phyloP scores from a whole-genome alignment of 2,329 filamentous ascomycete genomes.

The Monosporascus sp. region DNA sequence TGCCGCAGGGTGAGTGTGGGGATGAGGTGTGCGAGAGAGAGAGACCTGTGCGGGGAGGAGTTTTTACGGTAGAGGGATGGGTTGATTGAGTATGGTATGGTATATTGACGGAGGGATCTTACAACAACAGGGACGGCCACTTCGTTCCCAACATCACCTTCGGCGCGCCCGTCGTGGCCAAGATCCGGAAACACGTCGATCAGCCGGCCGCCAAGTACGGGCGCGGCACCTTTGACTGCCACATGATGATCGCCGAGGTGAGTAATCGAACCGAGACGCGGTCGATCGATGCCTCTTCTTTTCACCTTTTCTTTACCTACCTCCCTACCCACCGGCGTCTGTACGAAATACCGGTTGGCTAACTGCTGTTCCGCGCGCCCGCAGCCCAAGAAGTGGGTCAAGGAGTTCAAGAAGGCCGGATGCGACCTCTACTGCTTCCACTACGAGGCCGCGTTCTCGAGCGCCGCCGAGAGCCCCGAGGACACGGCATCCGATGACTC shows the following conservation, averaged over 20 bases:
- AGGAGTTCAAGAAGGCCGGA: slow-evolving; percentile 86
- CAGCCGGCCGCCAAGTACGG: slow-evolving; percentile 63
- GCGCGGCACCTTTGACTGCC: slow-evolving; percentile 94
- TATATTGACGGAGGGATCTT: not conserved
- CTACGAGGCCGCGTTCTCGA: slow-evolving; percentile 92
- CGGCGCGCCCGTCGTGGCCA: slow-evolving; percentile 88
- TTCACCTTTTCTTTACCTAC: not conserved
- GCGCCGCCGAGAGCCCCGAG: slow-evolving; percentile 75
- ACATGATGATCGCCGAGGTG: slow-evolving; percentile 99
- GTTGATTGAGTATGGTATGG: not conserved
- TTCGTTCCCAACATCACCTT: slow-evolving; percentile 99
- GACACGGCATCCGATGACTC: slow-evolving; percentile 49
- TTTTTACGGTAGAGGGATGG: no score
- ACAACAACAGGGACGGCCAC: slow-evolving; percentile 74
- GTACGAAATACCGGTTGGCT: not conserved
- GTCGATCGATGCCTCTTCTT: not conserved
- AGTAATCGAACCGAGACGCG: slow-evolving; percentile 11
- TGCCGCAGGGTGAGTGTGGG: no score
- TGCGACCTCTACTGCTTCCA: slow-evolving; percentile 99
- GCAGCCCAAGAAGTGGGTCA: slow-evolving; percentile 96
- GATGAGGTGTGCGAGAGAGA: no score
- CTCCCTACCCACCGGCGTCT: not conserved
- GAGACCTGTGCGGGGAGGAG: no score
- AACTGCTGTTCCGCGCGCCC: no score
- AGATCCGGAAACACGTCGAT: slow-evolving; percentile 82